A percentile compares a stretch with the other conserved stretches of the same genome.
These are phyloP conservation scores for Bryum argenteum DNA, from an alignment of 225 moss, liverwort and hornwort species.

Conservation along the genomic window DNA sequence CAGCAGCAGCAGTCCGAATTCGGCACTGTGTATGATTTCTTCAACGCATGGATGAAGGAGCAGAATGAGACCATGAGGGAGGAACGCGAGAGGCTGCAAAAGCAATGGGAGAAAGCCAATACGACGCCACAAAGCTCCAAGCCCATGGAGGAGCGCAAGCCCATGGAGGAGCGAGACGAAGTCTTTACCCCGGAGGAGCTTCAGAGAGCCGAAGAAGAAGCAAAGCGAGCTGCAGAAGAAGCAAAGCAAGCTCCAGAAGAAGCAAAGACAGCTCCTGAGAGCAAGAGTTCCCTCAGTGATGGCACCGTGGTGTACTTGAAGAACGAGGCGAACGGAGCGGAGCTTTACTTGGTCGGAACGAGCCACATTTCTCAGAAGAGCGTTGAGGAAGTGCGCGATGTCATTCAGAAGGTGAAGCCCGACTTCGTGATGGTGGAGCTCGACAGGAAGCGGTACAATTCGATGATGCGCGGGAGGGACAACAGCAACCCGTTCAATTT, in stretches of 20 bases:
- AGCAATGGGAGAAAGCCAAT: conserved; percentile 47
- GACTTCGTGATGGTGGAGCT: conserved; percentile 83
- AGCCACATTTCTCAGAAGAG: conserved; percentile 71
- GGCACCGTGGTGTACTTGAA: conserved; percentile 66
- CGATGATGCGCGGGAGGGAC: conserved; percentile 38
- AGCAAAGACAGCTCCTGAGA: conserved; percentile 3
- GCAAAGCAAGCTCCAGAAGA: conserved; percentile 11
- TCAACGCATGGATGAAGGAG: conserved; percentile 60
- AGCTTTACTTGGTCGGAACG: conserved; percentile 68
- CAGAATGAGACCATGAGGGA: conserved; percentile 41
- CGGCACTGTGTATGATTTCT: conserved; percentile 37
- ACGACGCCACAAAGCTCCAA: conserved; percentile 14
- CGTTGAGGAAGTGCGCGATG: conserved; percentile 65
- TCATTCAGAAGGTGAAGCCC: conserved; percentile 66
- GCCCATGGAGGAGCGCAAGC: conserved; percentile 28
- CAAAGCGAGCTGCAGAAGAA: conserved; percentile 27
- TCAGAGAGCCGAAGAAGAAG: conserved; percentile 30
- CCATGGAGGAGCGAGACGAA: conserved; percentile 34
- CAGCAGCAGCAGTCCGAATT: conserved; percentile 4
- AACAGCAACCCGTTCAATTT: conserved; percentile 52
- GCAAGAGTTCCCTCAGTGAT: conserved; percentile 45
- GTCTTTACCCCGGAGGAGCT: conserved; percentile 48
- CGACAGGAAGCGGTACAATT: conserved; percentile 68
- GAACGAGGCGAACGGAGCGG: conserved; percentile 74
- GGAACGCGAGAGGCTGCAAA: conserved; percentile 53